Percentiles rank a stretch among this genome's conserved stretches.
These are phyloP conservation scores for Phytophthora podocarpi DNA, from an alignment of 352 stramenopile species.

Conservation along the genomic window DNA sequence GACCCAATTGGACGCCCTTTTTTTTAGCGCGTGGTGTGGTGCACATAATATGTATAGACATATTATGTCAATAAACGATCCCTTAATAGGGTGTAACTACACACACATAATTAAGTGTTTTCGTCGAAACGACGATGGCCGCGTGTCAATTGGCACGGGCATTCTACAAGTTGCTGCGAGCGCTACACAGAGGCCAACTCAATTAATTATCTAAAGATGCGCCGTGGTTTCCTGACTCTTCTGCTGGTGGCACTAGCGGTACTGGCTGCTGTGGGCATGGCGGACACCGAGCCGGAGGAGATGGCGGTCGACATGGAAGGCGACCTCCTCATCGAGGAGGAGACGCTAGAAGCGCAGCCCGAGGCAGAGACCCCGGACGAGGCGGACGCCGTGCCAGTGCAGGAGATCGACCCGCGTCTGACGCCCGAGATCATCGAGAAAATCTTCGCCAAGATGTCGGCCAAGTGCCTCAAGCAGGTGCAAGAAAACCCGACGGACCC, in stretches of 20 bases:
- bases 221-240: conserved; percentile 45
- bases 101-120: conserved; percentile 1
- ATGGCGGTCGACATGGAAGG: conserved; percentile 42
- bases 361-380: conserved; percentile 16
- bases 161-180: conserved; percentile 29
- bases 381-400: conserved; percentile 16
- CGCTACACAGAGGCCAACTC: not conserved
- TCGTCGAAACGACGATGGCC: conserved; percentile 12
- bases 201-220: conserved; percentile 38
- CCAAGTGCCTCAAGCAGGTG: conserved; percentile 75
- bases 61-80: too few relatives aligned
- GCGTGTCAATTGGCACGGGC: conserved; percentile 20
- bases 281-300: conserved; percentile 35
- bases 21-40: conserved; percentile 23
- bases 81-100: not conserved
- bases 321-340: conserved; percentile 47
- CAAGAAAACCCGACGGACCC: conserved; percentile 70
- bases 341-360: conserved; percentile 41
- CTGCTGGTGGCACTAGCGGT: conserved; percentile 54
- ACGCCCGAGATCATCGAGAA: conserved; percentile 65
- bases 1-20: conserved; percentile 17
- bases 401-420: conserved; percentile 50
- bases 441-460: conserved; percentile 78
- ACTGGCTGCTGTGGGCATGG: conserved; percentile 36
- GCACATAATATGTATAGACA: too few relatives aligned